These are phyloP conservation scores for Daedaleopsis sinensis DNA, from an alignment of 768 basidiomycete species.

Conservation along the genomic window DNA sequence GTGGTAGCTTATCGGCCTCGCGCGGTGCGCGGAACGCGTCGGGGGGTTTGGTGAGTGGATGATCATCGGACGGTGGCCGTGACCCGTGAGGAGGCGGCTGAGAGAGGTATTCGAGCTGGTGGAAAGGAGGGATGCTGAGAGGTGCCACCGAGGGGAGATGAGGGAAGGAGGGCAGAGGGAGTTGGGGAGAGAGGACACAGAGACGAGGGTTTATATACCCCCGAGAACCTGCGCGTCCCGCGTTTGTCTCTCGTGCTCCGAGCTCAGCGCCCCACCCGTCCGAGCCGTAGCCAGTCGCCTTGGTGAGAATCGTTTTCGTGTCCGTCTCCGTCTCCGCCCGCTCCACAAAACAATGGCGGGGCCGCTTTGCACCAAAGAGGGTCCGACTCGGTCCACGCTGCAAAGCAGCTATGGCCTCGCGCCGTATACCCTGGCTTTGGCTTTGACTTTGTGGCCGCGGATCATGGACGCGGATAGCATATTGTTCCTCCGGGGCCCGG, in stretches of 20 bases:
- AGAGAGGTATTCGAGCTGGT: background rate
- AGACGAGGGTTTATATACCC: background rate
- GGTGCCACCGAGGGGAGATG: background rate
- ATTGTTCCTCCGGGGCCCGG: no score
- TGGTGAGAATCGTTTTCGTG: no score
- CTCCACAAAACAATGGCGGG: no score
- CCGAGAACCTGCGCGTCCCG: background rate
- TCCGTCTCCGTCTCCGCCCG: no score
- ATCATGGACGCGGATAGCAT: no score
- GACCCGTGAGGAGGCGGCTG: background rate
- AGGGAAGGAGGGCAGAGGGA: background rate
- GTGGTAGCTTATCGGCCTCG: background rate
- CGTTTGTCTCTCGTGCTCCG: background rate
- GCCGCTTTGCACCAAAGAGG: no score
- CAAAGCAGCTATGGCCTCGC: no score
- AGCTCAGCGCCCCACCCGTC: background rate
- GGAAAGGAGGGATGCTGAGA: background rate
- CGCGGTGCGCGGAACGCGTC: background rate
- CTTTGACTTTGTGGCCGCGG: no score
- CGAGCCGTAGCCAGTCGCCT: background rate
- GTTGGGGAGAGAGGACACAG: background rate
- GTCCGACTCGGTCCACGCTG: no score
- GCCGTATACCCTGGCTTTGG: no score
- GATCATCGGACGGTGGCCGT: background rate
- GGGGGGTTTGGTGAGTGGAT: background rate